Evolutionary conservation across 2,329 filamentous ascomycete species (phyloP).

Genomic region (Trichoderma afroharzianum): DNA sequence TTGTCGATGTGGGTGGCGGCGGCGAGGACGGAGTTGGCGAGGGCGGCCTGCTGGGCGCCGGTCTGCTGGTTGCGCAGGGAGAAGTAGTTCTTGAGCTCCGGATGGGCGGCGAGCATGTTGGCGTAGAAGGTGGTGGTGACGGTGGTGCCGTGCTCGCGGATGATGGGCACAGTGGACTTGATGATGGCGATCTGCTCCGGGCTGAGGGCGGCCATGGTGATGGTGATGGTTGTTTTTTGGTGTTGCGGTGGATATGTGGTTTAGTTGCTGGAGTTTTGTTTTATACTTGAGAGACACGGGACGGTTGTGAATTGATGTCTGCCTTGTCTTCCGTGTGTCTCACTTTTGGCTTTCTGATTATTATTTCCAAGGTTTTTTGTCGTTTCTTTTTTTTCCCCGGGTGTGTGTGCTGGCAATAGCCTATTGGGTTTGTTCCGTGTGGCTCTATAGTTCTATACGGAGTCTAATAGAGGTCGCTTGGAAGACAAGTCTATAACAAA

Average conservation of each 20-base stretch:
- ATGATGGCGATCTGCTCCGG: constrained; percentile 64
- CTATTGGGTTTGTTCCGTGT: neutral
- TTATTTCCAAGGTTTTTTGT: neutral
- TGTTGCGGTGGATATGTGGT: neutral
- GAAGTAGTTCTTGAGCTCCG: constrained; percentile 66
- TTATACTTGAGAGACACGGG: neutral
- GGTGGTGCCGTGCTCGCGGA: constrained; percentile 62
- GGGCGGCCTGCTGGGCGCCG: constrained; percentile 63
- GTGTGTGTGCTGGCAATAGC: neutral
- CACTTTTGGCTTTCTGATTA: neutral
- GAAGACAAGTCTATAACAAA: neutral
- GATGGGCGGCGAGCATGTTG: constrained; percentile 62
- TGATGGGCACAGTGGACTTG: constrained; percentile 71
- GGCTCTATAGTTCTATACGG: neutral
- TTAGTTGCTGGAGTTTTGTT: neutral
- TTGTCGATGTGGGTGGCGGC: constrained; percentile 72
- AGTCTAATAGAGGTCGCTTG: neutral
- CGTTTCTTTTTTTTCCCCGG: neutral
- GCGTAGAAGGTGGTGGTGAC: constrained; percentile 71
- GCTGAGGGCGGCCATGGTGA: constrained; percentile 50
- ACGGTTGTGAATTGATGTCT: neutral
- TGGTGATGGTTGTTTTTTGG: neutral
- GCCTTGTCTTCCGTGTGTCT: neutral
- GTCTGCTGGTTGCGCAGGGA: constrained; percentile 66
- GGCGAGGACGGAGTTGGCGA: constrained; percentile 65